Conservation (phyloP, 306 rosid genomes). For the Fragaria iinumae region DNA sequence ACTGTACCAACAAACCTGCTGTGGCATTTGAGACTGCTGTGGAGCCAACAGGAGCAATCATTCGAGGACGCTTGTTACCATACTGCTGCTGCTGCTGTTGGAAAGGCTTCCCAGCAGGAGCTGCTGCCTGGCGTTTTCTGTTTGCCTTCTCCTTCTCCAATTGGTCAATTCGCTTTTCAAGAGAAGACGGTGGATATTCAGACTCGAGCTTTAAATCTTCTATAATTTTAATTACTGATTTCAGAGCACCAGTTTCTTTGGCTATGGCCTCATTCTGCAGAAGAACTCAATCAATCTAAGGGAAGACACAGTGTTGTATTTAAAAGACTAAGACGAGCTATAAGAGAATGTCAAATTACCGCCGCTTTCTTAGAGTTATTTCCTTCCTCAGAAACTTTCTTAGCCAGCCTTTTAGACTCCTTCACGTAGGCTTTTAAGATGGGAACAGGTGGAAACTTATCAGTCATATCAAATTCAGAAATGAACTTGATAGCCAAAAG, state of each 20-base stretch:
- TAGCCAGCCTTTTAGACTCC: constrained; percentile 48
- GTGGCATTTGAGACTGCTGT: constrained; percentile 28
- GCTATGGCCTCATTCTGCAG: constrained; percentile 59
- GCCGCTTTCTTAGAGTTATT: constrained; percentile 45
- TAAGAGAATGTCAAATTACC: constrained; percentile 41
- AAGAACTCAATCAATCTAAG: constrained; percentile 22
- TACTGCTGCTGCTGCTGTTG: constrained; percentile 28
- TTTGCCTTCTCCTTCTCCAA: constrained; percentile 48
- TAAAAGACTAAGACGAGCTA: constrained; percentile 6
- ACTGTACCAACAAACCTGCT: constrained; percentile 51
- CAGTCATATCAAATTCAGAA: constrained; percentile 61
- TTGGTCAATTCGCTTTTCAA: constrained; percentile 54
- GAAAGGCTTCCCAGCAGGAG: constrained; percentile 41
- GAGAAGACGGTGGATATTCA: constrained; percentile 53
- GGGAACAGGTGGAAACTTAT: constrained; percentile 66
- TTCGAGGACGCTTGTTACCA: constrained; percentile 50
- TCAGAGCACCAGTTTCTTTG: constrained; percentile 62
- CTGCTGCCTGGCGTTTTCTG: constrained; percentile 37
- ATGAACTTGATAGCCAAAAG: constrained; percentile 63
- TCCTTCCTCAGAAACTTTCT: constrained; percentile 51
- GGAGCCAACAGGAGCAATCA: constrained; percentile 36
- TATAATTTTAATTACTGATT: constrained; percentile 52
- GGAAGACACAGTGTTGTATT: neutral
- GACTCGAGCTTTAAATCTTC: constrained; percentile 61
- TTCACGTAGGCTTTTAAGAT: constrained; percentile 58